Base-by-base conservation (phyloP, 257 asterid genomes). In the Lantana camara region DNA sequence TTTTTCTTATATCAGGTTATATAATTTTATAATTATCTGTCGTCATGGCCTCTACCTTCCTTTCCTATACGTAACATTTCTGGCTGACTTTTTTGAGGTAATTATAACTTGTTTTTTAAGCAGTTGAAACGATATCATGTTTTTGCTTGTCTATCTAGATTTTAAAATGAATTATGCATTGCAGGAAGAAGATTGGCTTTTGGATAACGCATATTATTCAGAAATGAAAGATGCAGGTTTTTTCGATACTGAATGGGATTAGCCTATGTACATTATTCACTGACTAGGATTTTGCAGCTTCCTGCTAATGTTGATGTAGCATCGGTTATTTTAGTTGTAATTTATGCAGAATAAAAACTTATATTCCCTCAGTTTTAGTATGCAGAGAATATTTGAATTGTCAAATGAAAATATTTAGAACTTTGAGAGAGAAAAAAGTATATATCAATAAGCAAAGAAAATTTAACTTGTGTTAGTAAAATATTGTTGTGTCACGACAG, bases 201-300 rank as follows among this genome's bases (percentile, higher is more conserved):
- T 86, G 74, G 91, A 86, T 34, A 77, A 67, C 35, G 87, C 85
- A 55, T 86, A 83, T 57, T 86, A 83, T 76, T 75, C 91, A 19
- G 95, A 86, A 74, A 86, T 86, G 95, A 79, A 75, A 65, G 95
- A 86, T 61, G 89, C 95, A 1, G 91, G 95, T 3, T 86, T 83
- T 65, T 83, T 81, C 42, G 91, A 86, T 63, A 69, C 81, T 5
- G 95, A 79, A n/a, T 71, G 84, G 87, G 88, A 86, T 48, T 85
- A 81, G 59, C 55, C 11, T 45, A 42, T 54, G 56, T 40, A 67
- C 56, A 59, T 44, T 52, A 53, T 63, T 54, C 13, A 38, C 13
- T 21, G 20, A 56, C 19, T 30, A 7, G 58, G 55, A 47, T 37
- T 27, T 30, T 20, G 4, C 5, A 41, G 62, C 44, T 30, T 17